phyloP scores from a whole-genome alignment of 768 basidiomycete genomes.

The Ramaria rubella region DNA sequence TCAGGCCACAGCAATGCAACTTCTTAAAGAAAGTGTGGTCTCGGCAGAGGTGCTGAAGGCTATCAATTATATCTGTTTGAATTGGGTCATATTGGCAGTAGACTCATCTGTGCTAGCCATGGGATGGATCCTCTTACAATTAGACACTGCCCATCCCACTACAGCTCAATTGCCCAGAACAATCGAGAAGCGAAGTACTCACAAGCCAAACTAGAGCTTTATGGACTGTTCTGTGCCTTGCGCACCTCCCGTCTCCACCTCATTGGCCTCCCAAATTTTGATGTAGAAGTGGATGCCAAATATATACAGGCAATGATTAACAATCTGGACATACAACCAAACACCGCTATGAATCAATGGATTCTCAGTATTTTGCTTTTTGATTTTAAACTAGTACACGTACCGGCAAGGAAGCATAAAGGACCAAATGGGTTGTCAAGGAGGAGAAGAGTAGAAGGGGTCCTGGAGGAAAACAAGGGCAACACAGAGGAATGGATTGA shows the following conservation, averaged over 20 bases:
- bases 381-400: conserved; percentile 31
- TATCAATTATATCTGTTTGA: conserved; percentile 18
- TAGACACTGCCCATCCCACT: conserved; percentile 24
- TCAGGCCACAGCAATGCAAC: conserved; percentile 12
- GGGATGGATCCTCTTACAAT: conserved; percentile 24
- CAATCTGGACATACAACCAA: conserved; percentile 33
- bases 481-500: conserved; percentile 22
- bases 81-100: conserved; percentile 18
- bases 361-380: conserved; percentile 34
- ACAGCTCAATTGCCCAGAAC: conserved; percentile 32
- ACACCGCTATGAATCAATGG: conserved; percentile 36
- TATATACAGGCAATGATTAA: conserved; percentile 35
- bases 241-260: conserved; percentile 17
- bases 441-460: not conserved
- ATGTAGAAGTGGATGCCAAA: conserved; percentile 24
- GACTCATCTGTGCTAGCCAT: conserved; percentile 22
- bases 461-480: conserved; percentile 14
- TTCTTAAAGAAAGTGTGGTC: conserved; percentile 15
- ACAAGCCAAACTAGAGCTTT: conserved; percentile 26
- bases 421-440: conserved; percentile 22
- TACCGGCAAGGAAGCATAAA: conserved; percentile 21
- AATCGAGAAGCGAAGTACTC: conserved; percentile 10
- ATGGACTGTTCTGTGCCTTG: conserved; percentile 23
- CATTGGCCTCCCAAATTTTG: conserved; percentile 22
- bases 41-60: conserved; percentile 15